phyloP scores from a whole-genome alignment of 2,329 filamentous ascomycete genomes.

The Scedosporium apiospermum region DNA sequence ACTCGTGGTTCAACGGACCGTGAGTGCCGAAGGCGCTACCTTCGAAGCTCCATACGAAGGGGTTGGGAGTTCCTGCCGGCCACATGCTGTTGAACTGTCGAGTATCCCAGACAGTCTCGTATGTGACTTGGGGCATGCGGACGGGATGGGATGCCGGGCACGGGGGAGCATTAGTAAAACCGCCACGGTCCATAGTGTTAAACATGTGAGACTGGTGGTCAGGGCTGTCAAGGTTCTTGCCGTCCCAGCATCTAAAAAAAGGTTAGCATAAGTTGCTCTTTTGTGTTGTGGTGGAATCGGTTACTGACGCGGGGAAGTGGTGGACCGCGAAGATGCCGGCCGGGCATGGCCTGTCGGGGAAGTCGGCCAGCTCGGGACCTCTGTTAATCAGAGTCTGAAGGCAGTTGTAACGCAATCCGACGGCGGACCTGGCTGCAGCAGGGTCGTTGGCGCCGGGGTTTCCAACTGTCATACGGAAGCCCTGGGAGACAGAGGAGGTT shows the following conservation, averaged over 20 bases:
- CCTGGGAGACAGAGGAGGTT: conserved; percentile 15
- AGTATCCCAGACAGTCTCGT: conserved; percentile 10
- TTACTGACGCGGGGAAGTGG: conserved; percentile 34
- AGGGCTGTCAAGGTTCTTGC: conserved; percentile 34
- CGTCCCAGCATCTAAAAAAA: conserved; percentile 42
- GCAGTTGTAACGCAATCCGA: conserved; percentile 35
- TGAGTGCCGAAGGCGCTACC: conserved; percentile 18
- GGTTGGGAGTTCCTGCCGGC: conserved; percentile 3
- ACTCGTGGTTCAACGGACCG: conserved; percentile 5
- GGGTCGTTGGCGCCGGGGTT: conserved; percentile 27
- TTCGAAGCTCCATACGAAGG: conserved; percentile 6
- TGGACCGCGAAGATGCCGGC: conserved; percentile 44
- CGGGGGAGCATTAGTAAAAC: neutral
- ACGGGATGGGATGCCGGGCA: conserved; percentile 9
- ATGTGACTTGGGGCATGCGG: conserved; percentile 8
- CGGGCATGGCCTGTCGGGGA: conserved; percentile 33
- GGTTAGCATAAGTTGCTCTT: conserved; percentile 9
- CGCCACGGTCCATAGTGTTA: conserved; percentile 4
- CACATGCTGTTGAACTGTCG: conserved; percentile 8
- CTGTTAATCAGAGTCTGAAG: conserved; percentile 31
- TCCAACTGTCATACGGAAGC: conserved; percentile 37
- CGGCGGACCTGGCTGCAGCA: conserved; percentile 19
- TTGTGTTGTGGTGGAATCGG: neutral
- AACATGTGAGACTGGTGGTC: conserved; percentile 34
- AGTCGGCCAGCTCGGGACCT: conserved; percentile 40